Percentiles rank a stretch among this genome's conserved stretches.
Evolutionary conservation across 495 filamentous ascomycete genomes (phyloP).

Genomic region (Symbiotaphrina buchneri): DNA sequence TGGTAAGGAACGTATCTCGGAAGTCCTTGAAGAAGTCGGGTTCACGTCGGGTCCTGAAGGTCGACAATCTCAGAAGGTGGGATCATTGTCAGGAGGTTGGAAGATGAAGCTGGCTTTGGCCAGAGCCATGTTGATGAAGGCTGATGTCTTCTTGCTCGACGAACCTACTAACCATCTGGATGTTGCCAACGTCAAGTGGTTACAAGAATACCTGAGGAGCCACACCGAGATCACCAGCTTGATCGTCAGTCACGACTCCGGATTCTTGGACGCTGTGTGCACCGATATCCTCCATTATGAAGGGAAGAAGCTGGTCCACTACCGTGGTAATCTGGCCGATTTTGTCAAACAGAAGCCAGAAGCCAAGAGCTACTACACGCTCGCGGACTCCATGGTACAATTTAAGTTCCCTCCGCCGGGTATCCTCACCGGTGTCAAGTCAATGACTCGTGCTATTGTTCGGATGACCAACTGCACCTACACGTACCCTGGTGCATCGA

Average conservation of each 20-base stretch:
- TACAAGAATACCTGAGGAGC: constrained; percentile 82
- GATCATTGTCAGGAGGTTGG: constrained; percentile 96
- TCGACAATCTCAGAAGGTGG: constrained; percentile 66
- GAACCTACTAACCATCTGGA: constrained; percentile 98
- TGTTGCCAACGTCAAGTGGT: constrained; percentile 87
- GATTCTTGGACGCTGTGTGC: constrained; percentile 89
- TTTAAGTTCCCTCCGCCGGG: constrained; percentile 97
- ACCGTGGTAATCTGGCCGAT: constrained; percentile 80
- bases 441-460: constrained; percentile 75
- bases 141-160: constrained; percentile 87
- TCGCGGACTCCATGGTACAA: constrained; percentile 70
- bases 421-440: constrained; percentile 89
- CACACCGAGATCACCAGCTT: constrained; percentile 94
- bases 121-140: constrained; percentile 86
- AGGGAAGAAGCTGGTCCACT: constrained; percentile 83
- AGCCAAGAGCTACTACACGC: constrained; percentile 94
- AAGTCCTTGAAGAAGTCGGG: constrained; percentile 73
- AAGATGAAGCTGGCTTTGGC: constrained; percentile 99
- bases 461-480: constrained; percentile 83
- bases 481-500: constrained; percentile 67
- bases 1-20: constrained; percentile 54
- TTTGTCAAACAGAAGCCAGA: constrained; percentile 92
- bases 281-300: constrained; percentile 99
- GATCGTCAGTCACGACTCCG: constrained; percentile 96
- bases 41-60: constrained; percentile 82